A percentile compares a stretch with the other conserved stretches of the same genome.
Conservation (phyloP, 352 stramenopile genomes). For the Globisporangium okanoganense region DNA sequence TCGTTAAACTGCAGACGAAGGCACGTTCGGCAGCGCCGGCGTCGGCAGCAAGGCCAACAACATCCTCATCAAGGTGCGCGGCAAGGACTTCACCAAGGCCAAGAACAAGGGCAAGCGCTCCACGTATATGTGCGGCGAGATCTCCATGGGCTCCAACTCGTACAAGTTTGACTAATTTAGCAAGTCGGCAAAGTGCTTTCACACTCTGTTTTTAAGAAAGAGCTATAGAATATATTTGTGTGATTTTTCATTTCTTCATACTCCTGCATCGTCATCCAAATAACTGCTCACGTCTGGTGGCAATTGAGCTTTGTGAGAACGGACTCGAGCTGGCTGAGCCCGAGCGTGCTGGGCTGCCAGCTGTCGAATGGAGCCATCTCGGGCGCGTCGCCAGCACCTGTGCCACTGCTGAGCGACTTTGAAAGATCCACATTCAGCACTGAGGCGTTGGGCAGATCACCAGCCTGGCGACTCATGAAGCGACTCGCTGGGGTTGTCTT, state of each 20-base stretch:
- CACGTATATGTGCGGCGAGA: conserved; percentile 93
- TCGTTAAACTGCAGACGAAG: conserved; percentile 70
- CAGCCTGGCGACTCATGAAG: conserved; percentile 3
- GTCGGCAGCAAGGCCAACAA: conserved; percentile 98
- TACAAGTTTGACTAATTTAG: conserved; percentile 85
- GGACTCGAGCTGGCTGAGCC: conserved; percentile 25
- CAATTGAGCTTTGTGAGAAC: conserved; percentile 20
- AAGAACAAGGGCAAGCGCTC: conserved; percentile 99
- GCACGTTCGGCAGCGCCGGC: conserved; percentile 93
- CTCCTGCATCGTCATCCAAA: not conserved
- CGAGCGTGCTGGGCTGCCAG: conserved; percentile 38
- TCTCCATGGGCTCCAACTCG: conserved; percentile 92
- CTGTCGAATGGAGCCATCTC: conserved; percentile 31
- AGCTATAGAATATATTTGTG: conserved; percentile 21
- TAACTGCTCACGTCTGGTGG: conserved; percentile 12
- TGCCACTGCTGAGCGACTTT: conserved; percentile 7
- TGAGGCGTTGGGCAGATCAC: conserved; percentile 16
- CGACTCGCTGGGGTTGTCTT: not conserved
- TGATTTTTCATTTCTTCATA: not conserved
- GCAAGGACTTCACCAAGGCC: conserved; percentile 99
- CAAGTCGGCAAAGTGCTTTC: not conserved
- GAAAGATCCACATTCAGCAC: conserved; percentile 29
- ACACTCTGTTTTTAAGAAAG: conserved; percentile 3
- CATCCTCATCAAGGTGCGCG: conserved; percentile 96
- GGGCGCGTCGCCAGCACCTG: not conserved